Percentiles rank a stretch among this genome's conserved stretches.
phyloP scores from a whole-genome alignment of 805 yeast species.

The Starmerella khaoyaiensis region DNA sequence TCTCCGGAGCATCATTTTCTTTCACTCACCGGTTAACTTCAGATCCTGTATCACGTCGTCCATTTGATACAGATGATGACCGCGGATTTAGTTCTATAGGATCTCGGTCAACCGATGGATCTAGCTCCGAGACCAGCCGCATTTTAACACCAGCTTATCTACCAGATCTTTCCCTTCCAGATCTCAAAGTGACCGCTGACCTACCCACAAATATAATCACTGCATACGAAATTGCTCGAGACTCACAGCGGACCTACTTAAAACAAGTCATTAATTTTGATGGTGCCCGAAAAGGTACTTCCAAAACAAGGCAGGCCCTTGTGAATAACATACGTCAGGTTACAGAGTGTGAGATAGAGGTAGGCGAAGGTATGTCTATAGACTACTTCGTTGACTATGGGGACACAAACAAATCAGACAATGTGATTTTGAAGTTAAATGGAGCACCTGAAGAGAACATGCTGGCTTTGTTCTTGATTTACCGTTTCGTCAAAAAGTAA shows the following conservation, averaged over 20 bases:
- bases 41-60: too few species aligned
- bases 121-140: too few species aligned
- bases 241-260: slow-evolving; percentile 12
- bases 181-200: background rate
- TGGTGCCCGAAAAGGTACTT: slow-evolving; percentile 1
- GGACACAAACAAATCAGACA: slow-evolving; percentile 34
- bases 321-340: slow-evolving; percentile 16
- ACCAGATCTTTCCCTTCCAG: slow-evolving; percentile 3
- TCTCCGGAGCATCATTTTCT: too few species aligned
- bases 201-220: slow-evolving; percentile 14
- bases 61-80: too few species aligned
- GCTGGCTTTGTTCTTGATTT: slow-evolving; percentile 18
- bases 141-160: too few species aligned
- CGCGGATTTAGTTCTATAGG: too few species aligned
- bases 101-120: too few species aligned
- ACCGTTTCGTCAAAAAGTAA: slow-evolving; percentile 9
- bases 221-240: slow-evolving; percentile 22
- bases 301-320: slow-evolving; percentile 5
- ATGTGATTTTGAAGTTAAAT: slow-evolving; percentile 52
- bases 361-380: background rate
- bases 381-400: slow-evolving; percentile 3
- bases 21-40: too few species aligned
- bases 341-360: slow-evolving; percentile 12
- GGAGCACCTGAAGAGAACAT: slow-evolving; percentile 51
- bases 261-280: slow-evolving; percentile 19